phyloP scores from a whole-genome alignment of 2,329 filamentous ascomycete genomes.

The Colletotrichum simmondsii region DNA sequence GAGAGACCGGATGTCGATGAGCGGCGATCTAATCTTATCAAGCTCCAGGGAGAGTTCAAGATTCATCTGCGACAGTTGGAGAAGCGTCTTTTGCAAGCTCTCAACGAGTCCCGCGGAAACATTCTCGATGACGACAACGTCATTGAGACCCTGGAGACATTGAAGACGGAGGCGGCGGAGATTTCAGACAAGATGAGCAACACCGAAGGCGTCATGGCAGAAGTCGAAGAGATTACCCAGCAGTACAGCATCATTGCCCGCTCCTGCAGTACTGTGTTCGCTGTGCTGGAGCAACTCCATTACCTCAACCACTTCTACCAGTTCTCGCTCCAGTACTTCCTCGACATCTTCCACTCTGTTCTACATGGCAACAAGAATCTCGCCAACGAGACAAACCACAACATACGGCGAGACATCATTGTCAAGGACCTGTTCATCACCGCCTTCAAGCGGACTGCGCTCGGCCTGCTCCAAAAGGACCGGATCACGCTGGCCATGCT shows the following conservation, averaged over 20 bases:
- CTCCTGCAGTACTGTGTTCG: constrained; percentile 97
- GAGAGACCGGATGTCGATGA: constrained; percentile 98
- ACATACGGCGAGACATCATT: constrained; percentile 86
- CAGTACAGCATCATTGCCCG: constrained; percentile 94
- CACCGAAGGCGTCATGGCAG: constrained; percentile 97
- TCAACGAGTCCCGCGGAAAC: constrained; percentile 97
- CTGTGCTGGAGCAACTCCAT: constrained; percentile 95
- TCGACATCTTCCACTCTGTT: constrained; percentile 96
- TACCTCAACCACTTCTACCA: constrained; percentile 99
- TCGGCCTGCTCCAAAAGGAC: constrained; percentile 93
- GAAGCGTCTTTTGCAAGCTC: constrained; percentile 90
- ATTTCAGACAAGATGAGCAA: constrained; percentile 97
- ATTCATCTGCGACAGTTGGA: constrained; percentile 96
- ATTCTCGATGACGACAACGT: constrained; percentile 98
- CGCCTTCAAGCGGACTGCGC: constrained; percentile 91
- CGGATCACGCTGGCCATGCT: constrained; percentile 94
- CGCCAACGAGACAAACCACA: constrained; percentile 77
- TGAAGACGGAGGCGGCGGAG: constrained; percentile 97
- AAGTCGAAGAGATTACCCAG: constrained; percentile 94
- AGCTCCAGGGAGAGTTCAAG: constrained; percentile 98
- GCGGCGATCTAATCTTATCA: constrained; percentile 95
- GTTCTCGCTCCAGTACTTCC: constrained; percentile 97
- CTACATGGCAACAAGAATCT: constrained; percentile 83
- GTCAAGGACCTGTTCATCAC: constrained; percentile 91
- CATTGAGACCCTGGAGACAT: constrained; percentile 95